A percentile compares a stretch with the other conserved stretches of the same genome.
Conservation (phyloP, 2,329 filamentous ascomycete species). For the Botrytis fragariae region DNA sequence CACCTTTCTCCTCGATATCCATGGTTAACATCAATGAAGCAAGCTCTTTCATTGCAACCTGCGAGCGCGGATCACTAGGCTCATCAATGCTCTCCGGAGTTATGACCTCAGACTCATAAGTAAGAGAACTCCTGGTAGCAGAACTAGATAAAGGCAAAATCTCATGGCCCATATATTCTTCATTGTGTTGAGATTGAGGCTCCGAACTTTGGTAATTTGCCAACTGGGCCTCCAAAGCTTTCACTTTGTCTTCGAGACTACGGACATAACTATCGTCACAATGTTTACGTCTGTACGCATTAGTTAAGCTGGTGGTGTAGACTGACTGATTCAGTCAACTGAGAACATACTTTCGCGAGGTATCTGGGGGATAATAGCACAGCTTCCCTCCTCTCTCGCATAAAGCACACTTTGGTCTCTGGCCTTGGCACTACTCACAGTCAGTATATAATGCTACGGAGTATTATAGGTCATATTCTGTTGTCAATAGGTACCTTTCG, state of each 20-base stretch:
- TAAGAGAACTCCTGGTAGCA: not conserved
- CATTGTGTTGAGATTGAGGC: not conserved
- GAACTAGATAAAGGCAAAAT: not conserved
- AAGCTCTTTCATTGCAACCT: conserved; percentile 3
- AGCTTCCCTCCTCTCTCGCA: not conserved
- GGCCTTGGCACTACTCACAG: not conserved
- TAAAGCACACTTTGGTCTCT: not conserved
- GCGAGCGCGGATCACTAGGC: not conserved
- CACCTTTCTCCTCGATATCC: conserved; percentile 1
- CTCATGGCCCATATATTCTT: not conserved
- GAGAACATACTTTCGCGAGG: conserved; percentile 8
- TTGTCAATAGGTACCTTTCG: not conserved
- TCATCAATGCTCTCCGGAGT: not conserved
- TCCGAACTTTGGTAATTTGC: not conserved
- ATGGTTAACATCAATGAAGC: conserved; percentile 9
- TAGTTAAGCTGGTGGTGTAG: not conserved
- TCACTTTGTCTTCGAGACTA: conserved; percentile 1
- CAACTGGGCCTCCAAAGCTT: not conserved
- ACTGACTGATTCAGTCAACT: not conserved
- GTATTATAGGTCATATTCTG: not conserved
- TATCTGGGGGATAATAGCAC: conserved; percentile 6
- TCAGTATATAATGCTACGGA: not conserved
- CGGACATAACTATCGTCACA: not conserved
- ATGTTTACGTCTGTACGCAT: not conserved
- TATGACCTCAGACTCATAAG: not conserved